Base-by-base conservation (phyloP, 2,329 filamentous ascomycete genomes). In the Aspergillus pseudoterreus region DNA sequence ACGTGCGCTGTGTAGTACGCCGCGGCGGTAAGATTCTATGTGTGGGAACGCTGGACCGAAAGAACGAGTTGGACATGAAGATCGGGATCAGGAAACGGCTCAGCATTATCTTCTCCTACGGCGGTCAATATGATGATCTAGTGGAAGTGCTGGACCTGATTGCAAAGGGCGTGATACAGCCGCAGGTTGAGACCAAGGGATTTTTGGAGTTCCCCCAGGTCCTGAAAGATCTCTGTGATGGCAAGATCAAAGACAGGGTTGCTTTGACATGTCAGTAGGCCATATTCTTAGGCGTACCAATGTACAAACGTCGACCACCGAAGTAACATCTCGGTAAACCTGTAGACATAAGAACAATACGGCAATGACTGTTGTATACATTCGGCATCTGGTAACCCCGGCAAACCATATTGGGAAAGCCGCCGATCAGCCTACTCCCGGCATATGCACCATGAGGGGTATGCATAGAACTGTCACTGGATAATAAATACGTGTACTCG, bases 61-160 rank as follows among this genome's bases (percentile, higher is more conserved):
- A 71, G 33, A 76, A 76, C 44, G 70, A 67, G 0, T 50, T 76
- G 9, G 64, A 75, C 36, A 76, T 76, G 73, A 75, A 75, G 50
- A 71, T 70, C 9, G 72, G 72, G 0, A 74, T 73, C 6, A 60
- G 74, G 15, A 76, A 76, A 57, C 57, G 74, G 27, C 56, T 76
- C 2, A 69, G 62, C 11, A 73, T 68, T 30, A 71, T 75, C 3
- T 76, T 76, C 24, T 71, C 70, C 8, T 78, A 77, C 39, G 73
- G 72, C 4, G 74, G 75, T 0, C 74, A 72, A 49, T 60, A 72
- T 1, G 50, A 53, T 10, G 73, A 76, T 48, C 55, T 78, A 2
- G 48, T 50, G 35, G 56, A 55, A 22, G 54, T 57, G 22, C 36
- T 60, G 35, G 51, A 49, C n/a, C 56, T 75, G 36, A 70, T 76